phyloP scores from a whole-genome alignment of 371 early-diverging fungal species.

The Apophysomyces sp. region DNA sequence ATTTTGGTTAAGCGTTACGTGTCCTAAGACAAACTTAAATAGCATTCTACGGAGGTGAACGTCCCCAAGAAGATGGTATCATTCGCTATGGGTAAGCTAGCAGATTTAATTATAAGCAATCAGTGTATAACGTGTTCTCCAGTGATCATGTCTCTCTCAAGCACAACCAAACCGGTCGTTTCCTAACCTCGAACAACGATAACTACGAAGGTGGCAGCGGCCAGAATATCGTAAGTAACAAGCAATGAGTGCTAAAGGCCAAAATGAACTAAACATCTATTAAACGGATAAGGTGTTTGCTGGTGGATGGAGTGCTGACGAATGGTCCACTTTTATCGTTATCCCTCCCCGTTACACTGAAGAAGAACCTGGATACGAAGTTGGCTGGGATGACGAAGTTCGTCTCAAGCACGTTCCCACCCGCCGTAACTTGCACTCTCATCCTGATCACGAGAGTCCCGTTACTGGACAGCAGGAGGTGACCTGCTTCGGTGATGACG shows the following conservation, averaged over 20 bases:
- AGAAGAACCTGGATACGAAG: conserved; percentile 38
- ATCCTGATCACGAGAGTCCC: conserved; percentile 49
- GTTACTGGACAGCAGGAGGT: conserved; percentile 63
- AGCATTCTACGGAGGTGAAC: neutral
- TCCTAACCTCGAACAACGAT: conserved; percentile 37
- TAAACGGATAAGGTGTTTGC: conserved; percentile 44
- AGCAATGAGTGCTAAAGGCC: neutral
- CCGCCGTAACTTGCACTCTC: conserved; percentile 57
- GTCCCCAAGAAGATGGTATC: neutral
- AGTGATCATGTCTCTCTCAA: conserved; percentile 50
- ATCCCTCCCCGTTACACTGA: conserved; percentile 39
- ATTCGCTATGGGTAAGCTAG: neutral
- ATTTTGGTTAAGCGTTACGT: too few relatives aligned
- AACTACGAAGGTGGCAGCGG: conserved; percentile 48
- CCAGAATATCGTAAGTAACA: conserved; percentile 41
- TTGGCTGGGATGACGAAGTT: conserved; percentile 53
- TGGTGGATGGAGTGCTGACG: conserved; percentile 36
- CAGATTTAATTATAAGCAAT: neutral
- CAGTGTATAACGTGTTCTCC: neutral
- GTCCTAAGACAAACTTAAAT: neutral
- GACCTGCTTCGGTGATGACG: conserved; percentile 52
- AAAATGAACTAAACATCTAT: conserved; percentile 28
- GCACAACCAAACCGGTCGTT: conserved; percentile 57
- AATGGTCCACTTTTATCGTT: conserved; percentile 52
- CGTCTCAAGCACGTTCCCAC: conserved; percentile 54